These are phyloP conservation scores for Colletotrichum noveboracense DNA, from an alignment of 2,329 filamentous ascomycete genomes.

Conservation along the genomic window DNA sequence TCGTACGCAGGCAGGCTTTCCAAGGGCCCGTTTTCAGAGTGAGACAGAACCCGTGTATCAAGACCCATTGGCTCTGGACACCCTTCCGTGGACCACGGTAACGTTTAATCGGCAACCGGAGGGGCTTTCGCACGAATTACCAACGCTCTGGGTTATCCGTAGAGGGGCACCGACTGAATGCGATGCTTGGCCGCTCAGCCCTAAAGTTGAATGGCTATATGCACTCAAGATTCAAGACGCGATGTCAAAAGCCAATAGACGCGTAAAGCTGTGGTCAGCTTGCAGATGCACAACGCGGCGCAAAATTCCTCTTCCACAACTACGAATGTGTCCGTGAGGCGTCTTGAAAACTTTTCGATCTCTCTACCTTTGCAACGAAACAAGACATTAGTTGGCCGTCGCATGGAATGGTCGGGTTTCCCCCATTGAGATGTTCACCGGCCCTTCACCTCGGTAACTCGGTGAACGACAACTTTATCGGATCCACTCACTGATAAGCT, in stretches of 20 bases:
- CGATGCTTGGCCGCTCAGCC: background rate
- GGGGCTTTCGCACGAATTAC: background rate
- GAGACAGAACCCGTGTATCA: constrained; percentile 9
- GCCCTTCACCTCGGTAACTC: background rate
- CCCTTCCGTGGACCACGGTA: background rate
- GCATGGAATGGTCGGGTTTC: background rate
- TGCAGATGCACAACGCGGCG: background rate
- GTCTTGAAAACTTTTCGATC: background rate
- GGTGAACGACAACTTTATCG: background rate
- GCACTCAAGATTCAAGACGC: background rate
- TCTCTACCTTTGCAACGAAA: background rate
- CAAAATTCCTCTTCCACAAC: background rate
- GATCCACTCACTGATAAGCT: background rate
- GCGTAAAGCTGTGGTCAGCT: background rate
- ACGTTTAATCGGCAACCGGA: background rate
- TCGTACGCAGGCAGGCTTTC: background rate
- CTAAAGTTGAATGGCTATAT: background rate
- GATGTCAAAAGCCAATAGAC: constrained; percentile 1
- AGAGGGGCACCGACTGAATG: background rate
- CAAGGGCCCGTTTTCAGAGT: constrained; percentile 15
- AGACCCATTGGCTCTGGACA: background rate
- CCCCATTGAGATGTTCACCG: background rate
- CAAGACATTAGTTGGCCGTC: background rate
- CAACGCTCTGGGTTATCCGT: background rate
- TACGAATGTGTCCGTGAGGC: background rate